Percentiles rank a stretch among this genome's conserved stretches.
Conservation (phyloP, 2,329 filamentous ascomycete genomes). For the Ascosphaera pollenicola region DNA sequence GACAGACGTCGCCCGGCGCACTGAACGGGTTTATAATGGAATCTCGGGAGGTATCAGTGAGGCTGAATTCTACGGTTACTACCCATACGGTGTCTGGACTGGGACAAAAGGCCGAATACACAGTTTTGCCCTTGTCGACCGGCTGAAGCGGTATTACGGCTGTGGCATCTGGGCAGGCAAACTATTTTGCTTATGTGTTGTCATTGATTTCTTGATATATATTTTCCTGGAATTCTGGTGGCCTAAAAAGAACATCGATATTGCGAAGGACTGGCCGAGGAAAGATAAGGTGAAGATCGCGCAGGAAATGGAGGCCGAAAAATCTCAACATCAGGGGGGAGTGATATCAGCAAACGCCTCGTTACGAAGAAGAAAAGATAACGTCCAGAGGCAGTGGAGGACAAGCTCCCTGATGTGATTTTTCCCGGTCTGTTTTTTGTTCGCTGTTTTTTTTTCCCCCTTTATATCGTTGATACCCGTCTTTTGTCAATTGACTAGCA, state of each 20-base stretch:
- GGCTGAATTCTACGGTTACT: slow-evolving; percentile 70
- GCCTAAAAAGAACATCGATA: slow-evolving; percentile 67
- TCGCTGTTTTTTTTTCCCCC: too few species aligned
- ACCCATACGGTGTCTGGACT: slow-evolving; percentile 46
- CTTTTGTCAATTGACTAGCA: too few species aligned
- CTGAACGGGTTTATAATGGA: slow-evolving; percentile 85
- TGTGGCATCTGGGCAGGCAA: slow-evolving; percentile 98
- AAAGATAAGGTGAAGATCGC: too few species aligned
- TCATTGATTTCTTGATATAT: slow-evolving; percentile 84
- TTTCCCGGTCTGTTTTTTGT: too few species aligned
- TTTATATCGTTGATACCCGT: too few species aligned
- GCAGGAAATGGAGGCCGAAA: too few species aligned
- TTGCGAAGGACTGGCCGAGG: slow-evolving; percentile 77
- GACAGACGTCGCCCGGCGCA: slow-evolving; percentile 84
- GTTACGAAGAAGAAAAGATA: too few species aligned
- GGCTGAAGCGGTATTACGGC: slow-evolving; percentile 88
- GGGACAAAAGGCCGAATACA: slow-evolving; percentile 50
- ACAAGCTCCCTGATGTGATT: too few species aligned
- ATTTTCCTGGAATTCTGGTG: slow-evolving; percentile 72
- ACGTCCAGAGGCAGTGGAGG: too few species aligned
- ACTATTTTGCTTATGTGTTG: slow-evolving; percentile 80
- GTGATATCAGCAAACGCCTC: too few species aligned
- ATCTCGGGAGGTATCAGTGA: slow-evolving; percentile 72
- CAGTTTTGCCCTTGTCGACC: slow-evolving; percentile 82
- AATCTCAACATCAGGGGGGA: too few species aligned